Evolutionary conservation across 1,284 basidiomycete species (phyloP).

Genomic region (Fomitopsis pinicola): DNA sequence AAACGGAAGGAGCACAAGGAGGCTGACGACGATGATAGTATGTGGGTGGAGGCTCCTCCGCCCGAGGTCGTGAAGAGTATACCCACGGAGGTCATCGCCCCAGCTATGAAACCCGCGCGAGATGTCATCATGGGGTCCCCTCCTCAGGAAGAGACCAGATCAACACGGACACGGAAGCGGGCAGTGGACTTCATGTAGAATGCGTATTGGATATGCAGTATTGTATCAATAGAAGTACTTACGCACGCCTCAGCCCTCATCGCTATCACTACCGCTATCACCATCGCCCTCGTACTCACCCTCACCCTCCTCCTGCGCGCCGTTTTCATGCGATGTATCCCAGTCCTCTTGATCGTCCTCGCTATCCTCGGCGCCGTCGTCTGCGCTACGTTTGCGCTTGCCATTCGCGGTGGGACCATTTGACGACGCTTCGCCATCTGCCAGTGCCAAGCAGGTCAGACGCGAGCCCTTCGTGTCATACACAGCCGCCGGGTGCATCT

Average conservation of each 20-base stretch:
- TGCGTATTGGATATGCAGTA: background rate
- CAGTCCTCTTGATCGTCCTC: constrained; percentile 9
- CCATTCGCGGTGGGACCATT: constrained; percentile 18
- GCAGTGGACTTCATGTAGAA: constrained; percentile 63
- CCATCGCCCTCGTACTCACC: constrained; percentile 5
- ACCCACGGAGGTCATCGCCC: constrained; percentile 16
- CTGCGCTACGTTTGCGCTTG: constrained; percentile 36
- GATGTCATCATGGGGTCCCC: background rate
- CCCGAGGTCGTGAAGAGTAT: constrained; percentile 38
- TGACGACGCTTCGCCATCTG: constrained; percentile 45
- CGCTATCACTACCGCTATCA: constrained; percentile 8
- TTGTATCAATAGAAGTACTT: constrained; percentile 4
- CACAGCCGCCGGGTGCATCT: constrained; percentile 53
- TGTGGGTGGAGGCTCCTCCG: constrained; percentile 61
- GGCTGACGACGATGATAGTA: constrained; percentile 45
- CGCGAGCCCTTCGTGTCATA: constrained; percentile 86
- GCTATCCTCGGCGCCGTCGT: constrained; percentile 10
- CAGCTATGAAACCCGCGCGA: constrained; percentile 10
- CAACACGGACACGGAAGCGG: constrained; percentile 48
- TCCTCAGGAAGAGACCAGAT: constrained; percentile 14
- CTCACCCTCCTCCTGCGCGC: constrained; percentile 3
- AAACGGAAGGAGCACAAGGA: constrained; percentile 28
- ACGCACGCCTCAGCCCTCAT: constrained; percentile 8
- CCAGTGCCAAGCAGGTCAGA: constrained; percentile 75
- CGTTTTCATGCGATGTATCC: background rate